Evolutionary conservation across 169 alveolate genomes (phyloP).

Genomic region (Plasmodium gonderi): DNA sequence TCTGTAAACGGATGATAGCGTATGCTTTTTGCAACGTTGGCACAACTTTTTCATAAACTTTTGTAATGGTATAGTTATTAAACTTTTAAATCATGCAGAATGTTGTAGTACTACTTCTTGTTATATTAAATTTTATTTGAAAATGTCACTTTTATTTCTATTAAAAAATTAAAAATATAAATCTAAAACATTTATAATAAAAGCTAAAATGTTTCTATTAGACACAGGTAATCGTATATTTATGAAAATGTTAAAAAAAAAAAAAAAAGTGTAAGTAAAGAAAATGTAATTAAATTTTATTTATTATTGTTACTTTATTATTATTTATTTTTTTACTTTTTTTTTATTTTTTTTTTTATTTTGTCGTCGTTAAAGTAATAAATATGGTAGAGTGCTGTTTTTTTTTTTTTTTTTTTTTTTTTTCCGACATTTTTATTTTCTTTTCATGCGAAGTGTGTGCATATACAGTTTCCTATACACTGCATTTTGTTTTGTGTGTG

Average conservation of each 20-base stretch:
- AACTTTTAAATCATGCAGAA: background rate
- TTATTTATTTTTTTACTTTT: background rate
- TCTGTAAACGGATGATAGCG: background rate
- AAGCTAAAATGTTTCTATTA: conserved; percentile 22
- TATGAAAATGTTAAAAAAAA: conserved; percentile 21
- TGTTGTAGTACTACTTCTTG: background rate
- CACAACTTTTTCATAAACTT: conserved; percentile 1
- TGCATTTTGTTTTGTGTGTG: conserved; percentile 41
- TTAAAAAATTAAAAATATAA: conserved; percentile 18
- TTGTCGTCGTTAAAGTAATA: conserved; percentile 9
- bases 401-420: conserved; percentile 15
- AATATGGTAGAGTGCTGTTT: conserved; percentile 42
- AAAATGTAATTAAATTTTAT: conserved; percentile 1
- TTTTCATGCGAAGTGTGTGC: conserved; percentile 54
- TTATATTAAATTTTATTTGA: background rate
- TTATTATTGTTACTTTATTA: too few species aligned
- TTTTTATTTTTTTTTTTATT: background rate
- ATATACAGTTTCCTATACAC: conserved; percentile 24
- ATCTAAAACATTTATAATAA: conserved; percentile 47
- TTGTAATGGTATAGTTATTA: background rate
- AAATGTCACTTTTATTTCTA: conserved; percentile 14
- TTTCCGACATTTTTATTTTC: conserved; percentile 35
- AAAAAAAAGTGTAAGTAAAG: background rate
- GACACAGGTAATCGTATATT: conserved; percentile 13
- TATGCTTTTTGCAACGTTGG: background rate